Evolutionary conservation across 805 yeast genomes (phyloP), one percentile per base, ranked within the genome.

Genomic region (Teunomyces barrocoloradensis): DNA sequence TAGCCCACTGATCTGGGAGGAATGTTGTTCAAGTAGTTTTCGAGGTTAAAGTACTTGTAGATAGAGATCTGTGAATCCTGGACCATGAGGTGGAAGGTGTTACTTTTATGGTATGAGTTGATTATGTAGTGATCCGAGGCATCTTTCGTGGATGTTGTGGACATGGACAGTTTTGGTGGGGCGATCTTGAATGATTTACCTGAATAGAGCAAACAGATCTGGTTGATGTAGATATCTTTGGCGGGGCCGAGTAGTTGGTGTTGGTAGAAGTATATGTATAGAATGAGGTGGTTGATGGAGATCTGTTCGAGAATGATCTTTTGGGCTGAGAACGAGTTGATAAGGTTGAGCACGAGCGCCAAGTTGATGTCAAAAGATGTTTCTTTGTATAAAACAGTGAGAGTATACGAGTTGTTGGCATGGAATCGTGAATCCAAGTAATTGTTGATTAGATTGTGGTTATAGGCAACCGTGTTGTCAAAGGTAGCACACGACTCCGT

Each of bases 401-500:
- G 34, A 4, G 5, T 17, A 20, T 28, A 29, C 2, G 43, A 28
- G 13, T 39, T 28, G 23, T 15, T 15, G 43, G 34, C 17, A 3
- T 44, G 25, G 21, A 44, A 28, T 13, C 52, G 46, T 27, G 39
- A 33, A 23, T 42, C 44, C 20, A 52, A 29, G 29, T 47, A 52
- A 15, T 52, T 44, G 25, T 37, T 36, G 38, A 50, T 20, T n/a
- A 53, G 27, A 23, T 45, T 40, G 29, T 46, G 33, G 47, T 53
- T 44, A 47, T 35, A 52, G 23, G 33, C 42, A 32, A 27, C 40
- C 29, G 39, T 30, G 23, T 47, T 42, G 21, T 42, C 37, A 25
- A 54, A 44, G 5, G 63, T 59, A 7, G 51, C 15, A 36, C 59
- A 51, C 33, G 63, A 59, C 9, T 56, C 60, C 30, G 61, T 56